Percentiles rank a stretch among this genome's conserved stretches.
Evolutionary conservation across 495 filamentous ascomycete species (phyloP).

Genomic region (Penicillium egyptiacum): DNA sequence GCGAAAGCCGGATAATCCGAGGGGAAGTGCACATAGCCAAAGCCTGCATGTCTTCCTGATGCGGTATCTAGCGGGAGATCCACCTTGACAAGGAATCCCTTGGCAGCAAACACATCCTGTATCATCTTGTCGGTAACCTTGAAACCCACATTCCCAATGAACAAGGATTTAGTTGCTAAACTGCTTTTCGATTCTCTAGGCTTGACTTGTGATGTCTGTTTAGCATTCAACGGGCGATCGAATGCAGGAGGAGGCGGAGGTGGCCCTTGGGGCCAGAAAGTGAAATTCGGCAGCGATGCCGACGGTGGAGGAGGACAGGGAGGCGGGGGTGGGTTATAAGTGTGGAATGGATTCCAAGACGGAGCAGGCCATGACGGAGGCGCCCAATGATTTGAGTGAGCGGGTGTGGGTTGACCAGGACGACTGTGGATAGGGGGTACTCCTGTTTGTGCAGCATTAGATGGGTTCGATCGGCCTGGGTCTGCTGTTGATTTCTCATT

Average conservation of each 20-base stretch:
- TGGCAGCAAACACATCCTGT: conserved; percentile 70
- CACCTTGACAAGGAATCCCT: conserved; percentile 68
- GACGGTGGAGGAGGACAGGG: conserved; percentile 2
- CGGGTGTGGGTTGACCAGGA: not conserved
- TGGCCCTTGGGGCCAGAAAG: not conserved
- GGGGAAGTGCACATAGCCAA: conserved; percentile 82
- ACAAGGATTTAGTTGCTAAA: conserved; percentile 72
- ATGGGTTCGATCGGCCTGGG: not conserved
- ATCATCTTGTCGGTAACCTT: conserved; percentile 72
- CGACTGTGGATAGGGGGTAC: not conserved
- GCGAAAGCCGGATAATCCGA: conserved; percentile 75
- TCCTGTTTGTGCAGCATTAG: not conserved
- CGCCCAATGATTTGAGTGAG: conserved; percentile 6
- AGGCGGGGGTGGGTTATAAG: conserved; percentile 7
- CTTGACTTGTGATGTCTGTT: not conserved
- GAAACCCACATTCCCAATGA: conserved; percentile 90
- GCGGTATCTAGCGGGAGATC: conserved; percentile 84
- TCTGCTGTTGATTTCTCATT: conserved; percentile 1
- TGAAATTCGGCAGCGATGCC: not conserved
- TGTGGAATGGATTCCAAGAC: not conserved
- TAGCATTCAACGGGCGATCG: conserved; percentile 1
- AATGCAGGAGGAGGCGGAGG: conserved; percentile 6
- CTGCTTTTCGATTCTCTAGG: not conserved
- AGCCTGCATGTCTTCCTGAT: conserved; percentile 81
- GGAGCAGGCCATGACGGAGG: not conserved